Base-by-base conservation (phyloP, 2,329 filamentous ascomycete genomes). In the Kalmusia sp. region DNA sequence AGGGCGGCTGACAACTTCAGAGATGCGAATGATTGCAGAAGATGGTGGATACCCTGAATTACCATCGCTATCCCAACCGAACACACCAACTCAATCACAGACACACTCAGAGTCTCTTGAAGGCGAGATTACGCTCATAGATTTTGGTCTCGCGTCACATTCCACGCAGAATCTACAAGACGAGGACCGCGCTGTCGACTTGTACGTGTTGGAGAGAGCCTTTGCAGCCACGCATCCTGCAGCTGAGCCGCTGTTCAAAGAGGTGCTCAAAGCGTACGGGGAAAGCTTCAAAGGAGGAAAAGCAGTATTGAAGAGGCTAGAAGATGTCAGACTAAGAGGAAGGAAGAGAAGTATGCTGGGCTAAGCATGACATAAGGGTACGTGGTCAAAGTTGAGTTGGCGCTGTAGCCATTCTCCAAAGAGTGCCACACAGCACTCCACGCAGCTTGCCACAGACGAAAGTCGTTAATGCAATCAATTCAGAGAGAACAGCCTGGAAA, bases 291-390 rank as follows among this genome's bases (percentile, higher is more conserved):
- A 91, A 77, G 90, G 90, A 14, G 89, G 90, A 0, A 83, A 79
- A 52, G 79, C 84, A 17, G 91, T 93, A 19, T 75, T 99, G 70
- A 91, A 86, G 78, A 90, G 88, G 72, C 76, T 99, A 57, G 92
- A 96, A 72, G 93, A 96, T 61, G 95, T 99, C 40, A 86, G 95
- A 71, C 86, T 96, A 87, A 87, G 95, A 73, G 95, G 95, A 3
- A 83, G 95, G 71, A 99, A 99, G 84, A 89, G 92, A 76, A 98
- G 92, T 73, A 99, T 99, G 95, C 73, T 99, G 63, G 95, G 95
- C 24, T 98, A n/a, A n/a, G n/a, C n/a, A n/a, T n/a, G n/a, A n/a
- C n/a, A n/a, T n/a, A n/a, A n/a, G n/a, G 57, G 59, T n/a, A 37
- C 12, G 21, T 25, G 28, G 47, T 24, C 21, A 19, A n/a, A 4